Conservation (phyloP, 1,139 yeast species). For the Protomyces inundatus region DNA sequence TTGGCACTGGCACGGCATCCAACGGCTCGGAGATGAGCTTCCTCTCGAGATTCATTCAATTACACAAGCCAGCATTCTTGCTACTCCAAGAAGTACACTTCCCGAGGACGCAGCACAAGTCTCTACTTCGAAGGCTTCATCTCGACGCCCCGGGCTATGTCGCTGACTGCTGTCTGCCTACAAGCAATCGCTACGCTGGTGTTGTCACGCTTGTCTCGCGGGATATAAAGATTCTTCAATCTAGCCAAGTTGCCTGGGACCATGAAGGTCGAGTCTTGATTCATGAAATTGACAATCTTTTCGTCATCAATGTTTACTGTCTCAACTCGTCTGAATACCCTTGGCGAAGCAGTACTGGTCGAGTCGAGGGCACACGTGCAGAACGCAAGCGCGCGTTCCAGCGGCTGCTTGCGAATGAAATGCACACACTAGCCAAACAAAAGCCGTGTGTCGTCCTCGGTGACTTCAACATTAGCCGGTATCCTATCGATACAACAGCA, state of each 20-base stretch:
- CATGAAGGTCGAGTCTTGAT: slow-evolving; percentile 21
- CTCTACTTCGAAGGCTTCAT: not conserved
- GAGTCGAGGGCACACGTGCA: slow-evolving; percentile 3
- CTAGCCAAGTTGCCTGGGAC: slow-evolving; percentile 11
- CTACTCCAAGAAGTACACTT: slow-evolving; percentile 19
- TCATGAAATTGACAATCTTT: not conserved
- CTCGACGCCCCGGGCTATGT: slow-evolving; percentile 9
- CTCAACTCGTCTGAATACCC: slow-evolving; percentile 14
- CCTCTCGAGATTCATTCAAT: not conserved
- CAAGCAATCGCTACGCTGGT: slow-evolving; percentile 3
- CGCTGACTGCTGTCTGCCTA: slow-evolving; percentile 4
- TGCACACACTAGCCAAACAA: not conserved
- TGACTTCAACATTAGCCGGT: slow-evolving; percentile 20
- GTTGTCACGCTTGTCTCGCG: slow-evolving; percentile 1
- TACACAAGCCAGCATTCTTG: slow-evolving; percentile 15
- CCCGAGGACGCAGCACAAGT: not conserved
- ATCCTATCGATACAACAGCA: slow-evolving; percentile 3
- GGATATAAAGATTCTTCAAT: not conserved
- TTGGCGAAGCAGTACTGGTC: slow-evolving; percentile 7
- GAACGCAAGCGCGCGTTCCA: slow-evolving; percentile 13
- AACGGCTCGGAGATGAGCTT: not conserved
- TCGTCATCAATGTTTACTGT: slow-evolving; percentile 16
- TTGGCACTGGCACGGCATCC: no score
- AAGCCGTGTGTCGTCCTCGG: not conserved
- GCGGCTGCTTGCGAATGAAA: not conserved